Base-by-base conservation (phyloP, 805 yeast species). In the Candida glaebosa region DNA sequence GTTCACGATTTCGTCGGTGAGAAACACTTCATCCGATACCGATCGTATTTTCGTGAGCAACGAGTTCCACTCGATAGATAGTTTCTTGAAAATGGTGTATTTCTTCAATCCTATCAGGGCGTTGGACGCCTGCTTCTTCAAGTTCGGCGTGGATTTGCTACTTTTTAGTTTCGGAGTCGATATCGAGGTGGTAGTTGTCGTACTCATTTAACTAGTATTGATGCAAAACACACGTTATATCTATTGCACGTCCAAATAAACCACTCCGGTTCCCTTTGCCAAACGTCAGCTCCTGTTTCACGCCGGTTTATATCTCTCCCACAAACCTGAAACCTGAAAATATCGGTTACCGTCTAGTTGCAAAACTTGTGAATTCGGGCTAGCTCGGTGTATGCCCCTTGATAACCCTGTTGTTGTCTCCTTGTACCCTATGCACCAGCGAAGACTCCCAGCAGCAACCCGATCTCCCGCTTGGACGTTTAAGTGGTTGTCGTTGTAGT, bases 21-120 rank as follows among this genome's bases (percentile, higher is more conserved):
- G 63, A 31, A 76, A 64, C 2, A 68, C 69, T 16, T 71, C 77
- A 48, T 78, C 81, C 2, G 81, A 70, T 1, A 78, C 45, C 5
- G 67, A 53, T 42, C 65, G 66, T 18, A 79, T 33, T 46, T 55
- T 57, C 41, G 46, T 55, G 42, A 45, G 58, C 45, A 52, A 69
- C 47, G 38, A 58, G 45, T 33, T 72, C 63, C 53, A 75, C 54
- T 66, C 67, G 12, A 61, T 42, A 1, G 73, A 61, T 6, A 77
- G 51, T 40, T 62, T 69, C 42, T 65, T 59, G 34, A 76, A 56
- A 18, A 71, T 45, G 14, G 19, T 25, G 31, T 18, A 18, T 2
- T 20, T 18, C 33, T 35, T 34, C 36, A 28, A 41, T 19, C 31
- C 6, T 5, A 10, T 5, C 31, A 28, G 31, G 5, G n/a, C 5